These are phyloP conservation scores for Royoungia palumana DNA, from an alignment of 768 basidiomycete genomes.

Conservation along the genomic window DNA sequence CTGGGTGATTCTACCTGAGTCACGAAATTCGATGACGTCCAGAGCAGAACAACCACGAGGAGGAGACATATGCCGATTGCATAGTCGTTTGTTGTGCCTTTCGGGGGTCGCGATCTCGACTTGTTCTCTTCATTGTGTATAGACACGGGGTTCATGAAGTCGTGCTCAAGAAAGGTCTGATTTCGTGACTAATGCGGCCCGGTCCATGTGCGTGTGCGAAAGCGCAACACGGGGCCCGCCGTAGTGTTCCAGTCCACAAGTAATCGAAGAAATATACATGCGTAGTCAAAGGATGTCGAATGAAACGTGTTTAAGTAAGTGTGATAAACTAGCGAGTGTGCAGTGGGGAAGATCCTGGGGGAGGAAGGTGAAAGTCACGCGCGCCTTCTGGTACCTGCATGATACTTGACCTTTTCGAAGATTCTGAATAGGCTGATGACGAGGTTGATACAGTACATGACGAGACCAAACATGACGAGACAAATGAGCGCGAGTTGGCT, in stretches of 20 bases:
- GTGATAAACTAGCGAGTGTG: conserved; percentile 4
- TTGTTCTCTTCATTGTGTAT: conserved; percentile 12
- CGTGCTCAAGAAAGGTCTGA: background rate
- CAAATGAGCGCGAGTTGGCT: conserved; percentile 74
- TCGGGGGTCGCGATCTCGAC: conserved; percentile 9
- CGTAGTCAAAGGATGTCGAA: background rate
- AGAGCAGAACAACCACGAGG: conserved; percentile 74
- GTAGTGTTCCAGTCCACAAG: no score
- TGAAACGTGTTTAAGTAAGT: background rate
- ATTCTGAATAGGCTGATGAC: conserved; percentile 83
- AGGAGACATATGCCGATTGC: conserved; percentile 64
- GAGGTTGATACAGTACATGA: conserved; percentile 81
- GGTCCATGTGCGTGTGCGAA: conserved; percentile 12
- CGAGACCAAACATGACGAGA: conserved; percentile 71
- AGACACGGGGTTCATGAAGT: conserved; percentile 16
- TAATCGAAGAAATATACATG: no score
- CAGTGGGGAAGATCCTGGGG: background rate
- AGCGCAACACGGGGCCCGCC: background rate
- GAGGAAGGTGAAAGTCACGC: conserved; percentile 1
- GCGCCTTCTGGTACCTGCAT: conserved; percentile 36
- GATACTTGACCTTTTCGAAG: conserved; percentile 86
- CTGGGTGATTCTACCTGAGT: conserved; percentile 55
- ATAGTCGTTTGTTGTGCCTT: conserved; percentile 35
- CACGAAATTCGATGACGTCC: conserved; percentile 87
- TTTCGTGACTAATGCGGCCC: no score